Evolutionary conservation across 495 filamentous ascomycete species (phyloP).

Genomic region (Recurvomyces mirabilis): DNA sequence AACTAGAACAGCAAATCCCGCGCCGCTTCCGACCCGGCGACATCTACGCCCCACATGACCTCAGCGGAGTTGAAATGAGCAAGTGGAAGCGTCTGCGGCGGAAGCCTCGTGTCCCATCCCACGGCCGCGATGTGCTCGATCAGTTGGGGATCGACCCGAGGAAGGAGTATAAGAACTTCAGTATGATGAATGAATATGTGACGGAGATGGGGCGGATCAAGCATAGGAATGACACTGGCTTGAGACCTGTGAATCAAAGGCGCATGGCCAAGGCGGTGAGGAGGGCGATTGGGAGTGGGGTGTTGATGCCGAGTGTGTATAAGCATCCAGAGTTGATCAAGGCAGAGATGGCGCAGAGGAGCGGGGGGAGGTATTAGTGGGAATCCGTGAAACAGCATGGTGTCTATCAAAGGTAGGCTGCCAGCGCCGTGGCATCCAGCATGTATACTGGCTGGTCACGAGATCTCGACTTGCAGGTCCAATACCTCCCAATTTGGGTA

Average conservation of each 20-base stretch:
- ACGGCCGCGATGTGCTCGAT: slow-evolving; percentile 62
- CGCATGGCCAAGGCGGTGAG: slow-evolving; percentile 86
- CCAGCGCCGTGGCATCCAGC: background rate
- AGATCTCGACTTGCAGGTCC: too few species aligned
- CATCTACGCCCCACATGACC: slow-evolving; percentile 81
- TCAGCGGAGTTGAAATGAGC: slow-evolving; percentile 57
- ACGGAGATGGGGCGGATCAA: slow-evolving; percentile 77
- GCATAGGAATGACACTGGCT: slow-evolving; percentile 57
- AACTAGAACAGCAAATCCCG: slow-evolving; percentile 15
- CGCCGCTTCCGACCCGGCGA: slow-evolving; percentile 64
- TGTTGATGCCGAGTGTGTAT: slow-evolving; percentile 85
- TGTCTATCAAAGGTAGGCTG: background rate
- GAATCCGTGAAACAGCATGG: too few species aligned
- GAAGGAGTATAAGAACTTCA: slow-evolving; percentile 87
- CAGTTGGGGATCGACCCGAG: slow-evolving; percentile 68
- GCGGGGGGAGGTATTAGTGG: too few species aligned
- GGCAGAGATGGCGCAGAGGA: slow-evolving; percentile 4
- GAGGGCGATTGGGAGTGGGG: slow-evolving; percentile 71
- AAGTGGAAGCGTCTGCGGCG: slow-evolving; percentile 49
- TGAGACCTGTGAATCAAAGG: slow-evolving; percentile 81
- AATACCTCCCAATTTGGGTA: too few species aligned
- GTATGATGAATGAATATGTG: slow-evolving; percentile 81
- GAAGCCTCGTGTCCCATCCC: slow-evolving; percentile 28
- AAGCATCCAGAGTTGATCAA: slow-evolving; percentile 75
- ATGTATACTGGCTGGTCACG: background rate